These are phyloP conservation scores for Chenopodium quinoa DNA, from an alignment of 148 eudicot species.

Conservation along the genomic window DNA sequence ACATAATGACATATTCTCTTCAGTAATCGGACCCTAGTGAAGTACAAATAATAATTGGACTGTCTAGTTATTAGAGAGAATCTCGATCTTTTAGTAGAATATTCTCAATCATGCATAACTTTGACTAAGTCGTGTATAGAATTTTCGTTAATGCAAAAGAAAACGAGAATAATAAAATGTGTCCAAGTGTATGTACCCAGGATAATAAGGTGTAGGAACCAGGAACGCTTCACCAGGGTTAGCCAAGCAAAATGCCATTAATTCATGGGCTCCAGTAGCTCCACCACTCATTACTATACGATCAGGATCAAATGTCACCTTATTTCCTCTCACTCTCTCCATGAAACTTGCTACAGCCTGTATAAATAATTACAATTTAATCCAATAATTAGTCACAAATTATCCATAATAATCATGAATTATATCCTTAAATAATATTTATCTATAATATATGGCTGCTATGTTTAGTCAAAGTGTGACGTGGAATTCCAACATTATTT, in stretches of 20 bases:
- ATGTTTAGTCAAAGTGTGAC: neutral
- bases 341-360: slow-evolving; percentile 50
- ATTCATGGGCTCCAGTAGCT: slow-evolving; percentile 58
- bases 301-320: slow-evolving; percentile 38
- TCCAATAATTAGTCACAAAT: neutral
- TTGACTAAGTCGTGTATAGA: neutral
- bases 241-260: slow-evolving; percentile 47
- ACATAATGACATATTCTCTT: no score
- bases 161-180: neutral
- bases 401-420: neutral
- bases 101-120: neutral
- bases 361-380: neutral
- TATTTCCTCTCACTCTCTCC: slow-evolving; percentile 49
- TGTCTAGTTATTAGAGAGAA: neutral
- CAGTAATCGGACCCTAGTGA: neutral
- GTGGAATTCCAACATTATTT: neutral
- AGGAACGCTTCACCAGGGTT: slow-evolving; percentile 48
- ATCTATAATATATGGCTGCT: neutral
- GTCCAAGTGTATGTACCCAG: slow-evolving; percentile 31
- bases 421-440: neutral
- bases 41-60: neutral
- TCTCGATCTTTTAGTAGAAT: neutral
- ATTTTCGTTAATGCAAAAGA: neutral
- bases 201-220: slow-evolving; percentile 56
- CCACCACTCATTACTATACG: slow-evolving; percentile 58